Evolutionary conservation across 2,329 filamentous ascomycete genomes (phyloP).

Genomic region (Bipolaris gigantea): DNA sequence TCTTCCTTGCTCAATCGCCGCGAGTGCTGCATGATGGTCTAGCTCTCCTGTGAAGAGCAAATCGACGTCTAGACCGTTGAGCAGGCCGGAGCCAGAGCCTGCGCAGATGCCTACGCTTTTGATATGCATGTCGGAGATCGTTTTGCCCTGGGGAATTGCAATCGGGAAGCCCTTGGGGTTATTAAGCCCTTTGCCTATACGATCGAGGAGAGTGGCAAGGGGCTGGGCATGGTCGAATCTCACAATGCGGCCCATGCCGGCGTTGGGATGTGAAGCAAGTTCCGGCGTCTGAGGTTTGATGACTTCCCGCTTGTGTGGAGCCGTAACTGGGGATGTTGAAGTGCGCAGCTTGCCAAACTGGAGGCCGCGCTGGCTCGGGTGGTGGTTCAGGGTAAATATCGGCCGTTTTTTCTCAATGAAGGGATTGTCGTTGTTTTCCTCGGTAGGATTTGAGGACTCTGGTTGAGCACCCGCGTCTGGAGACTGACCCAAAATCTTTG

Average conservation of each 20-base stretch:
- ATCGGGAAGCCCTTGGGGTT: conserved; percentile 67
- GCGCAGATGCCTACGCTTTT: conserved; percentile 82
- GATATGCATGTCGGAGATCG: conserved; percentile 60
- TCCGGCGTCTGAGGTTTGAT: conserved; percentile 53
- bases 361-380: conserved; percentile 50
- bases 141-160: conserved; percentile 63
- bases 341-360: conserved; percentile 36
- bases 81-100: conserved; percentile 78
- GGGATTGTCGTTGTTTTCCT: conserved; percentile 36
- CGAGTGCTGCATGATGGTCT: conserved; percentile 87
- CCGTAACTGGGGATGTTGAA: conserved; percentile 12
- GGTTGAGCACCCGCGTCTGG: conserved; percentile 9
- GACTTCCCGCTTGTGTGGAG: conserved; percentile 55
- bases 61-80: conserved; percentile 71
- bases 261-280: conserved; percentile 49
- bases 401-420: conserved; percentile 46
- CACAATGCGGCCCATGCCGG: conserved; percentile 65
- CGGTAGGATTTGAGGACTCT: conserved; percentile 12
- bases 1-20: conserved; percentile 80
- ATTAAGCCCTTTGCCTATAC: conserved; percentile 65
- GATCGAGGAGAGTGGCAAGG: conserved; percentile 61
- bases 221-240: conserved; percentile 57
- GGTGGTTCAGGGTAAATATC: conserved; percentile 51
- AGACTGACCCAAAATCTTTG: conserved; percentile 32
- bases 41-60: conserved; percentile 90